Base-by-base conservation (phyloP, 768 basidiomycete genomes). In the Phylloporus sp. region DNA sequence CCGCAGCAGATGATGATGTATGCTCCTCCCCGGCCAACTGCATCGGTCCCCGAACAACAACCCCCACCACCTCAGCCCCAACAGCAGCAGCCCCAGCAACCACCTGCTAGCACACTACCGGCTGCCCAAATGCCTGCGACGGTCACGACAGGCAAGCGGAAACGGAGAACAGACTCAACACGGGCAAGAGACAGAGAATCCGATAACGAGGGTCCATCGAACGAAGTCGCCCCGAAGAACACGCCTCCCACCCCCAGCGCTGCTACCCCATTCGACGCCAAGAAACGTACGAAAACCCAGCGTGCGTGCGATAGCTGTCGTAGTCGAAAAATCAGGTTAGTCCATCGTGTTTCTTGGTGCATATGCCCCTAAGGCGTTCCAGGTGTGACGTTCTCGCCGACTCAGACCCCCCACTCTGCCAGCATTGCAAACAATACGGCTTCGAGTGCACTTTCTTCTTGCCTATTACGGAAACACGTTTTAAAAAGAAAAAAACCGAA, bases 371-470 rank as follows among this genome's bases (percentile, higher is more conserved):
- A 44, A 65, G 29, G 11, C 34, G 1, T 50, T 28, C 7, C 22
- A 65, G 83, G 61, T 98, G 97, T 71, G 95, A 98, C 64, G 81
- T 97, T 60, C 75, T 98, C 16, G 32, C 78, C 1, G 90, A 93
- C 60, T 68, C 80, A 60, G 87, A 91, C 3, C 88, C 89, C 0
- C 84, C 88, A 16, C 64, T 88, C 44, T 97, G 94, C 65, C 88
- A 93, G 60, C 95, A 97, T 68, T 98, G 95, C 79, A 90, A 91
- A 64, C 91, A 93, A 65, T 92, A 93, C 62, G 80, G 82, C 39
- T 91, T 94, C 59, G 92, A 95, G 57, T 97, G 95, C 68, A 97
- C 95, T 6, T 97, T 95, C 73, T 95, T 97, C 76, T 82, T 98
- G 12, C 97, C 97, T 35, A 99, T 99, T 60, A 92, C 95, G 10